Base-by-base conservation (phyloP, 306 rosid species). In the Herpetospermum pedunculosum region DNA sequence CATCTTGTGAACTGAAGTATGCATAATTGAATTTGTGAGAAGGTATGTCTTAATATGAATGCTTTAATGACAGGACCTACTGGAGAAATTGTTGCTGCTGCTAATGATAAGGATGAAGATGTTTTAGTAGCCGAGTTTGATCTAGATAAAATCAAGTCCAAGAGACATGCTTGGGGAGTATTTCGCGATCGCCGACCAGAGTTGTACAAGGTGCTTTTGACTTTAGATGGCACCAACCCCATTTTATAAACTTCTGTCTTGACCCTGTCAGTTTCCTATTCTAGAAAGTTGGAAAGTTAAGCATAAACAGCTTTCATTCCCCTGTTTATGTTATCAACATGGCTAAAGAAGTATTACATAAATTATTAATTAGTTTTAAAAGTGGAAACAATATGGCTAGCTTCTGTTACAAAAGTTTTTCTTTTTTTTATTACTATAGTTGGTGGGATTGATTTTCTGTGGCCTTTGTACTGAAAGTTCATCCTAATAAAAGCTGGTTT, bases 101-200 rank as follows among this genome's bases (percentile, higher is more conserved):
- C 97, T 63, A 84, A 86, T 78, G 92, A 89, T 74, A 84, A 88
- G 75, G 86, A 88, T 44, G 99, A 94, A 77, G 89, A 94, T 50
- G 81, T 88, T 76, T 89, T 94, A 43, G 80, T 94, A 55, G 91
- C 91, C 41, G 18, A 87, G 71, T 94, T 94, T 78, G 90, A 94
- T 82, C 77, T 94, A 82, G 95, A 88, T 55, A 80, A 86, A 72
- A 89, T 94, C 77, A 94, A 89, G 82, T 83, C 87, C 69, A 83
- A 80, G 82, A 84, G 99, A 76, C 88, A 85, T 78, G 49, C 83
- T 63, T 94, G 99, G 99, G 98, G 99, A 40, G 80, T 91, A 19
- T 94, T 89, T 72, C 92, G 97, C 21, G 99, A 94, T 73, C 87
- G 99, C 29, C 95, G 99, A 26, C 99, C 97, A 4, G 96, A 88